Evolutionary conservation across 495 filamentous ascomycete species (phyloP).

Genomic region (Achaetomiella virescens): DNA sequence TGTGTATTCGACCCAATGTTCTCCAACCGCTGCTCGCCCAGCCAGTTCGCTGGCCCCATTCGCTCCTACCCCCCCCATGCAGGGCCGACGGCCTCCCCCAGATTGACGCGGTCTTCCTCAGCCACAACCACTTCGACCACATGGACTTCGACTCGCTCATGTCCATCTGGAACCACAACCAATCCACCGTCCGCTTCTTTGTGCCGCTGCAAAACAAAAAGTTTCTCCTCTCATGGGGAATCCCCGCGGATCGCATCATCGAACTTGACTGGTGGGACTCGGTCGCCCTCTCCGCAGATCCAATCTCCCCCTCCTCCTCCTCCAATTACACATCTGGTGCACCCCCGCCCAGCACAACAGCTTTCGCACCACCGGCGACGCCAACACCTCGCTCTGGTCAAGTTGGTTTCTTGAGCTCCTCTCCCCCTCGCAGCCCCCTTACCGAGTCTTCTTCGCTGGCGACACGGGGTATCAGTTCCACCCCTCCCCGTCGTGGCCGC

Average conservation of each 20-base stretch:
- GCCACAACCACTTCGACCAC: conserved; percentile 52
- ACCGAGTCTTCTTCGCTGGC: conserved; percentile 26
- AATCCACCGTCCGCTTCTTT: conserved; percentile 37
- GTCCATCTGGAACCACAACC: conserved; percentile 29
- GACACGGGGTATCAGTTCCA: conserved; percentile 33
- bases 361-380: conserved; percentile 28
- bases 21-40: conserved; percentile 43
- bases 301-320: conserved; percentile 9
- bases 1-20: conserved; percentile 52
- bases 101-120: conserved; percentile 44
- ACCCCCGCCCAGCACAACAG: conserved; percentile 44
- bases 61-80: conserved; percentile 48
- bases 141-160: conserved; percentile 39
- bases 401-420: conserved; percentile 44
- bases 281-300: conserved; percentile 19
- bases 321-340: conserved; percentile 33
- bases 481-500: conserved; percentile 22
- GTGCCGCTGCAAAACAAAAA: conserved; percentile 36
- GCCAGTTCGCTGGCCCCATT: conserved; percentile 41
- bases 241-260: conserved; percentile 34
- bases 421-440: neutral
- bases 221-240: conserved; percentile 35
- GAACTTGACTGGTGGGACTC: conserved; percentile 52
- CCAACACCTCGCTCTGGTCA: conserved; percentile 43
- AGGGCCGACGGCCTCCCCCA: conserved; percentile 40